Percentiles rank a stretch among this genome's conserved stretches.
Conservation (phyloP, 2,329 filamentous ascomycete species). For the Trichoderma endophyticum region DNA sequence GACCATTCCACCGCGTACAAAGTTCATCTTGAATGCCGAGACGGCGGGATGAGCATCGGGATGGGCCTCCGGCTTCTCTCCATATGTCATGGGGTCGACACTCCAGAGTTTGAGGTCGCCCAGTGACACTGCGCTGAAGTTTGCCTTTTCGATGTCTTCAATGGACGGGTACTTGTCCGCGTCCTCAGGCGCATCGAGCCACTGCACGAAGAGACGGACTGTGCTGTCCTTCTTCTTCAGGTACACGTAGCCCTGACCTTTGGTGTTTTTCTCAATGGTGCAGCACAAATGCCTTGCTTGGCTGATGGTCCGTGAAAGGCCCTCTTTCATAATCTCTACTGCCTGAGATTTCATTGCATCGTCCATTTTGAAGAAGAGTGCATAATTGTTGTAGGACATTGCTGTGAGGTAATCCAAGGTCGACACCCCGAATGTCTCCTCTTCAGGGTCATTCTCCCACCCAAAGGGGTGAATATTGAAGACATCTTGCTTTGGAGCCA, state of each 20-base stretch:
- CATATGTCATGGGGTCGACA: slow-evolving; percentile 9
- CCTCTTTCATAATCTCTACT: neutral
- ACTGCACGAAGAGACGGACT: neutral
- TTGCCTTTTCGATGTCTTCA: neutral
- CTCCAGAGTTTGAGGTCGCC: slow-evolving; percentile 9
- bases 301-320: neutral
- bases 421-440: neutral
- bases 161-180: slow-evolving; percentile 7
- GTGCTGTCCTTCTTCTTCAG: slow-evolving; percentile 4
- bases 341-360: neutral
- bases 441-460: slow-evolving; percentile 10
- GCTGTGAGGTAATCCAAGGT: slow-evolving; percentile 5
- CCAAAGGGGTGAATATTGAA: neutral
- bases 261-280: slow-evolving; percentile 1
- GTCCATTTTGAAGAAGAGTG: slow-evolving; percentile 5
- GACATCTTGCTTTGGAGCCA: too few relatives aligned
- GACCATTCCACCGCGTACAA: neutral
- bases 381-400: slow-evolving; percentile 5
- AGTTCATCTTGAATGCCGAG: slow-evolving; percentile 6
- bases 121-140: neutral
- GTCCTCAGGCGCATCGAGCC: neutral
- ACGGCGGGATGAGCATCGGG: neutral
- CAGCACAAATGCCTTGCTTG: slow-evolving; percentile 1
- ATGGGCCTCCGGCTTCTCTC: neutral
- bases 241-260: neutral